phyloP scores from a whole-genome alignment of 495 filamentous ascomycete genomes.

The Lophiostoma macrostomum region DNA sequence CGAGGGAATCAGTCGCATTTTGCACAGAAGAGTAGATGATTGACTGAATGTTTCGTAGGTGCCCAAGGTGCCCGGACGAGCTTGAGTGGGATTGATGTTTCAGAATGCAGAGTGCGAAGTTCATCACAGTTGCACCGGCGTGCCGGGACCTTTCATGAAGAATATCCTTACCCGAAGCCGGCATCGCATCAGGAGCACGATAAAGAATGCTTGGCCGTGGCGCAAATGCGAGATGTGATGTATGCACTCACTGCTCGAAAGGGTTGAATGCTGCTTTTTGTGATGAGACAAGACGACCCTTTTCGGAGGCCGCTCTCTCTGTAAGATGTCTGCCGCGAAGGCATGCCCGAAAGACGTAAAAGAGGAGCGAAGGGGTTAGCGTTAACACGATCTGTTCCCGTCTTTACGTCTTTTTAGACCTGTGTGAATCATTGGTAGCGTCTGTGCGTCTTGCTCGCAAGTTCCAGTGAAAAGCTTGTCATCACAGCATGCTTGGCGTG shows the following conservation, averaged over 20 bases:
- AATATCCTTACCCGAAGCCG: not conserved
- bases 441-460: constrained; percentile 11
- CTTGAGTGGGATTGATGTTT: constrained; percentile 31
- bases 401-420: not conserved
- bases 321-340: not conserved
- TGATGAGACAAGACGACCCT: constrained; percentile 4
- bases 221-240: constrained; percentile 17
- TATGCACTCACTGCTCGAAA: constrained; percentile 16
- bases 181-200: not conserved
- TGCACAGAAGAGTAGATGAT: no score
- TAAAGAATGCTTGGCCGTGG: not conserved
- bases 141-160: not conserved
- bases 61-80: no score
- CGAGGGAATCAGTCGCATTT: no score
- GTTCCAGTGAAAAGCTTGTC: constrained; percentile 8
- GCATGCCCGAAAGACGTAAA: constrained; percentile 1
- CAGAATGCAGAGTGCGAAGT: constrained; percentile 11
- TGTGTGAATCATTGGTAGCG: constrained; percentile 7
- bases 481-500: constrained; percentile 21
- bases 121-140: constrained; percentile 21
- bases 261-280: constrained; percentile 15
- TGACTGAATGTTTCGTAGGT: no score
- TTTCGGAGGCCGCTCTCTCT: constrained; percentile 1
- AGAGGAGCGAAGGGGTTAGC: not conserved
- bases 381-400: not conserved